Evolutionary conservation across 768 basidiomycete species (phyloP).

Genomic region (Suillus paluster): DNA sequence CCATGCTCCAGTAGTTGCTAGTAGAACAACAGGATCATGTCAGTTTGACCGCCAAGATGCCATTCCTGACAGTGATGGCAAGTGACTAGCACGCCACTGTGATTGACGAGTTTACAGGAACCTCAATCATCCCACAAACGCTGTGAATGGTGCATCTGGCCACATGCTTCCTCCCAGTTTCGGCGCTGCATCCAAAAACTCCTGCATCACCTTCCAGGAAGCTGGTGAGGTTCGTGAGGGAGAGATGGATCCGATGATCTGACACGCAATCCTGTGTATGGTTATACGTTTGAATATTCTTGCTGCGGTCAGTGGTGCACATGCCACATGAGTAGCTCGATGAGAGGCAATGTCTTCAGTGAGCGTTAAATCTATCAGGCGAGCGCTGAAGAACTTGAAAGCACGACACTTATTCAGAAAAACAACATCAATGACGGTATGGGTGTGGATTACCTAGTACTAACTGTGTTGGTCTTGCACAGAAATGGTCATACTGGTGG

Average conservation of each 20-base stretch:
- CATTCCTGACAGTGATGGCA: too few relatives aligned
- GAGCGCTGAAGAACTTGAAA: constrained; percentile 86
- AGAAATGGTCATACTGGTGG: constrained; percentile 92
- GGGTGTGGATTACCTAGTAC: constrained; percentile 65
- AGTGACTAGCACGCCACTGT: too few relatives aligned
- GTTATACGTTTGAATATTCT: constrained; percentile 97
- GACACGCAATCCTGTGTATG: constrained; percentile 93
- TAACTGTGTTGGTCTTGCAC: constrained; percentile 99
- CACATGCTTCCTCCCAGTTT: constrained; percentile 60
- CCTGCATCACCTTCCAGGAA: constrained; percentile 71
- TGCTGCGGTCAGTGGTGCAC: constrained; percentile 82
- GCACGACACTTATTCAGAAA: constrained; percentile 84
- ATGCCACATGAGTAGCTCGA: constrained; percentile 77
- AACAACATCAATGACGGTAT: background rate
- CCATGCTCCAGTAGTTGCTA: too few relatives aligned
- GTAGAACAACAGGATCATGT: too few relatives aligned
- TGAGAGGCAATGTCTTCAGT: constrained; percentile 69
- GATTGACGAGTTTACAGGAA: too few relatives aligned
- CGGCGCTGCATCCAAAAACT: constrained; percentile 58
- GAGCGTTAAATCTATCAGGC: constrained; percentile 83
- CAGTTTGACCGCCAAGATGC: too few relatives aligned
- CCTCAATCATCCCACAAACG: too few relatives aligned
- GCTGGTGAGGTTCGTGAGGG: constrained; percentile 64
- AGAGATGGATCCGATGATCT: constrained; percentile 86
- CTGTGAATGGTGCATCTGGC: too few relatives aligned